A percentile compares a stretch with the other conserved stretches of the same genome.
Evolutionary conservation across 306 rosid genomes (phyloP).

Genomic region (Rosa multiflora): DNA sequence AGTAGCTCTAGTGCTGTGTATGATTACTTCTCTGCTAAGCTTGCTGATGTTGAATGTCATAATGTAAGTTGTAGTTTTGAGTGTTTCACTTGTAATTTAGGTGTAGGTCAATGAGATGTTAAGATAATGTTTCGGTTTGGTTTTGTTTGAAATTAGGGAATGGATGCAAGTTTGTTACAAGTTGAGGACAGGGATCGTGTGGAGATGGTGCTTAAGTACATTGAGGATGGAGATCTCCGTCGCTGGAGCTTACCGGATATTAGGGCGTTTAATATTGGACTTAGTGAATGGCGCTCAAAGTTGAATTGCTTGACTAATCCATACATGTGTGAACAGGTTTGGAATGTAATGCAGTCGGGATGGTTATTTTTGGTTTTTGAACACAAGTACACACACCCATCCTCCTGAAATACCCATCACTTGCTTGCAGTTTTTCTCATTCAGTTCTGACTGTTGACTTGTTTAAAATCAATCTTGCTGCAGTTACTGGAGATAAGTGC

Average conservation of each 20-base stretch:
- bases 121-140: background rate
- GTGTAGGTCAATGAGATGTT: slow-evolving; percentile 5
- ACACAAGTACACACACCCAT: background rate
- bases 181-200: slow-evolving; percentile 45
- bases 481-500: slow-evolving; percentile 68
- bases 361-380: background rate
- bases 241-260: slow-evolving; percentile 58
- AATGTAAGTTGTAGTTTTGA: slow-evolving; percentile 44
- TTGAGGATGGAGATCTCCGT: slow-evolving; percentile 74
- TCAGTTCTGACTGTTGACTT: slow-evolving; percentile 3
- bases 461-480: slow-evolving; percentile 24
- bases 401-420: background rate
- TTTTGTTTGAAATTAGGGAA: slow-evolving; percentile 34
- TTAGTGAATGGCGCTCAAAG: slow-evolving; percentile 64
- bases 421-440: slow-evolving; percentile 6
- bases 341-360: background rate
- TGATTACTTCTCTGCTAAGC: slow-evolving; percentile 64
- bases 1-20: slow-evolving; percentile 77
- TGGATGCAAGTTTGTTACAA: slow-evolving; percentile 46
- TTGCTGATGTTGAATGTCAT: slow-evolving; percentile 24
- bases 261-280: slow-evolving; percentile 60
- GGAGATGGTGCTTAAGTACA: slow-evolving; percentile 61
- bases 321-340: slow-evolving; percentile 75
- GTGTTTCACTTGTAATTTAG: background rate
- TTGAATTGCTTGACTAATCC: slow-evolving; percentile 78